Conservation (phyloP, 139 green algal genomes). For the Chloropicon primus region DNA sequence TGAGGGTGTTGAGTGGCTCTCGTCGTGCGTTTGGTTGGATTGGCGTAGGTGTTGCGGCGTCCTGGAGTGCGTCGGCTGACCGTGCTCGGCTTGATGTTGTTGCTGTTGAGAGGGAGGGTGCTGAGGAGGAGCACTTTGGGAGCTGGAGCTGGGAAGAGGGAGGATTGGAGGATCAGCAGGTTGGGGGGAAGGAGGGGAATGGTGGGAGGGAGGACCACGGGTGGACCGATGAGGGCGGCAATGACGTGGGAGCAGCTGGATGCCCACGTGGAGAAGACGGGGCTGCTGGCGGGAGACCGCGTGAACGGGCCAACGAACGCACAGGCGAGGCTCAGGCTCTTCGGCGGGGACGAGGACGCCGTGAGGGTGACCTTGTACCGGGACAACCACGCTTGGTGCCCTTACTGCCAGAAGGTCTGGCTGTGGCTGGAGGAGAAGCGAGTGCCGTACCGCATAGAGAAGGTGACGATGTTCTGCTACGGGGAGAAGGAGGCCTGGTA, state of each 20-base stretch:
- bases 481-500: constrained; percentile 73
- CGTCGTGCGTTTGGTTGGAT: too few species aligned
- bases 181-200: too few species aligned
- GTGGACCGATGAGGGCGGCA: background rate
- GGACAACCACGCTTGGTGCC: constrained; percentile 62
- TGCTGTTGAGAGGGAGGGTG: too few species aligned
- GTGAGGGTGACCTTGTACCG: constrained; percentile 12
- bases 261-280: background rate
- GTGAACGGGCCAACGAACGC: background rate
- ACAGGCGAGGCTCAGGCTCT: background rate
- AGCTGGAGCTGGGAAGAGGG: too few species aligned
- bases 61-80: too few species aligned
- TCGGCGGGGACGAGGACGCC: background rate
- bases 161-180: too few species aligned
- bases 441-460: constrained; percentile 77
- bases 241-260: background rate
- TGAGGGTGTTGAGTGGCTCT: too few species aligned
- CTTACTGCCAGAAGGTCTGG: constrained; percentile 59
- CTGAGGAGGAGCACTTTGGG: too few species aligned
- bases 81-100: too few species aligned
- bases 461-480: constrained; percentile 78
- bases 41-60: too few species aligned
- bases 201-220: too few species aligned
- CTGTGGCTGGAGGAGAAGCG: constrained; percentile 93
- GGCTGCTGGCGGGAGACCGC: background rate